Evolutionary conservation across 441 rosid species (phyloP).

Genomic region (Populus hybrid): DNA sequence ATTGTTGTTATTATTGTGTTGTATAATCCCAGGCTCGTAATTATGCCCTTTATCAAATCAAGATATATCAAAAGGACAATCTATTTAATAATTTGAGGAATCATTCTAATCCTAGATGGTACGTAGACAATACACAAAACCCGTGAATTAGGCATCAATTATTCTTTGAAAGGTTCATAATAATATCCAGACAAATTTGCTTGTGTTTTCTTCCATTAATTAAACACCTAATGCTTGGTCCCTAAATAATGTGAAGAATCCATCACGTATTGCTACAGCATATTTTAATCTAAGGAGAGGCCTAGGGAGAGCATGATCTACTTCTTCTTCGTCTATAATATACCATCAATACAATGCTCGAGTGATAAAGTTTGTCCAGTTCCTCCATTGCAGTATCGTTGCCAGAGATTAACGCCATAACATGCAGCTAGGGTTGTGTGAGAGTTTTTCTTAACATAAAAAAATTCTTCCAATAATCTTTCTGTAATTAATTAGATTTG

Average conservation of each 20-base stretch:
- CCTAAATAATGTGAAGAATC: background rate
- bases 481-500: too few species aligned
- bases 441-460: too few species aligned
- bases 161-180: background rate
- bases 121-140: background rate
- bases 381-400: too few species aligned
- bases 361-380: too few species aligned
- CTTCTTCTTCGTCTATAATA: background rate
- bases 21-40: background rate
- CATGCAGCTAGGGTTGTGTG: too few species aligned
- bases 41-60: background rate
- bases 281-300: background rate
- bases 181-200: background rate
- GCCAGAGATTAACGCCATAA: too few species aligned
- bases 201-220: too few species aligned
- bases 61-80: too few species aligned
- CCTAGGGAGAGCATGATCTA: background rate
- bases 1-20: too few species aligned
- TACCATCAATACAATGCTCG: background rate
- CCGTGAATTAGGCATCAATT: background rate
- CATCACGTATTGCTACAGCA: background rate
- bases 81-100: background rate
- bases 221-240: background rate
- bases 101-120: background rate
- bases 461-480: too few species aligned